These are phyloP conservation scores for Psilocybe cubensis DNA, from an alignment of 768 basidiomycete species.

Conservation along the genomic window DNA sequence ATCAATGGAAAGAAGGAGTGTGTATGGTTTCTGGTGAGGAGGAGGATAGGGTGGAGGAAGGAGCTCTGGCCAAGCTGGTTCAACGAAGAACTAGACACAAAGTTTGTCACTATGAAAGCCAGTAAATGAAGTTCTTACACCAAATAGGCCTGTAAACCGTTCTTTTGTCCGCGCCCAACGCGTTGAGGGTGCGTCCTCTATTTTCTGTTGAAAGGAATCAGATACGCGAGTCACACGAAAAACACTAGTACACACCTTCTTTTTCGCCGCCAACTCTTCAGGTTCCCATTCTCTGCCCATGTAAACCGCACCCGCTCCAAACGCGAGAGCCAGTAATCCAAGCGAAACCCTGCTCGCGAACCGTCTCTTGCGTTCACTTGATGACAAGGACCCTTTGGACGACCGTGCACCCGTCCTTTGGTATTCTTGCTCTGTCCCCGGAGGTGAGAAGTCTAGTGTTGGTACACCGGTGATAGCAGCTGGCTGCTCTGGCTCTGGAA, in stretches of 20 bases:
- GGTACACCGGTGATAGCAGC: constrained; percentile 33
- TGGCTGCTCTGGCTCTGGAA: constrained; percentile 1
- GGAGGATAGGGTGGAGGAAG: constrained; percentile 85
- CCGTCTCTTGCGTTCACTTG: constrained; percentile 73
- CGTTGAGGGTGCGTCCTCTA: constrained; percentile 61
- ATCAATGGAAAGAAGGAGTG: constrained; percentile 88
- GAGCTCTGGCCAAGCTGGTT: constrained; percentile 92
- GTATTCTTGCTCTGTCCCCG: constrained; percentile 42
- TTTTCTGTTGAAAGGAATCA: constrained; percentile 42
- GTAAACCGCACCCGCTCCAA: constrained; percentile 57
- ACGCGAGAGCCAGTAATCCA: constrained; percentile 57
- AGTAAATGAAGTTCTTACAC: constrained; percentile 48
- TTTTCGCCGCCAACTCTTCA: constrained; percentile 68
- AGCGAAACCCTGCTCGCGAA: constrained; percentile 58
- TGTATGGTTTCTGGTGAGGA: constrained; percentile 89
- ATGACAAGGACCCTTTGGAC: constrained; percentile 76
- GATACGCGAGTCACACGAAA: neutral
- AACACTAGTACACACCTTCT: constrained; percentile 49
- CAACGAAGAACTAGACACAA: constrained; percentile 75
- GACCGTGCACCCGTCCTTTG: constrained; percentile 78
- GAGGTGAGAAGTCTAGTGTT: constrained; percentile 69
- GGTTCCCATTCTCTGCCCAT: constrained; percentile 82
- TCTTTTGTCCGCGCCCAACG: constrained; percentile 67
- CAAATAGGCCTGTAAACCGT: constrained; percentile 68
- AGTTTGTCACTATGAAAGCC: neutral